These are phyloP conservation scores for Zygoascus tannicola DNA, from an alignment of 805 yeast species.

Conservation along the genomic window DNA sequence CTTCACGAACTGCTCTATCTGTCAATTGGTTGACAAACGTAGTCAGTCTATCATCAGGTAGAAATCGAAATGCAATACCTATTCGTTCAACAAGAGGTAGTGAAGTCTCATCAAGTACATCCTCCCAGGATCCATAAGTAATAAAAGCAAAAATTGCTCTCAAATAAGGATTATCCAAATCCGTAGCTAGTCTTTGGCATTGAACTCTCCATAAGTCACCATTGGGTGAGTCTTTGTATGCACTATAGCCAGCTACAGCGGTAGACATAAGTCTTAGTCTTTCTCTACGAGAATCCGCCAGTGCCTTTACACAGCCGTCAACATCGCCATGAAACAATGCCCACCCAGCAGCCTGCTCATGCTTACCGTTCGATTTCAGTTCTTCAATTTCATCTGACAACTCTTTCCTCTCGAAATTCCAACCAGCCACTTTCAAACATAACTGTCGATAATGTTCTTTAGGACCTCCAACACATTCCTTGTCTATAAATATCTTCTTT, in stretches of 20 bases:
- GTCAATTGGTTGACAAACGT: slow-evolving; percentile 63
- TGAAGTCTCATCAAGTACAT: slow-evolving; percentile 81
- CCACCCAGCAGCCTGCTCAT: slow-evolving; percentile 95
- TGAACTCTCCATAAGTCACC: slow-evolving; percentile 89
- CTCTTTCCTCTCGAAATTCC: slow-evolving; percentile 73
- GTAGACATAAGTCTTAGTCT: slow-evolving; percentile 74
- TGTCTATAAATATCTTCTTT: slow-evolving; percentile 22
- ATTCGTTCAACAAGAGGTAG: slow-evolving; percentile 79
- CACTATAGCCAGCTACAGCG: slow-evolving; percentile 84
- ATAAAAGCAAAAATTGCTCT: slow-evolving; percentile 89
- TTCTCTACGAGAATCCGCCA: slow-evolving; percentile 65
- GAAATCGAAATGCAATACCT: slow-evolving; percentile 81
- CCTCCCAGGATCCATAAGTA: slow-evolving; percentile 95
- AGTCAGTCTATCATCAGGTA: slow-evolving; percentile 66
- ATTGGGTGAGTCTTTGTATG: slow-evolving; percentile 43
- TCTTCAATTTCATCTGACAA: slow-evolving; percentile 57
- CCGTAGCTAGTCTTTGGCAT: slow-evolving; percentile 81
- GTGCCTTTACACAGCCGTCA: slow-evolving; percentile 65
- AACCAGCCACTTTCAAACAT: slow-evolving; percentile 79
- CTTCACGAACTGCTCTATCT: slow-evolving; percentile 58
- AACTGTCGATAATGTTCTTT: slow-evolving; percentile 60
- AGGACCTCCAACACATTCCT: slow-evolving; percentile 29
- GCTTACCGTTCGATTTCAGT: slow-evolving; percentile 48
- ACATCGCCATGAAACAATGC: slow-evolving; percentile 92
- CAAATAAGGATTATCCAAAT: slow-evolving; percentile 78